These are phyloP conservation scores for Aspergillus sp. DNA, from an alignment of 2,329 filamentous ascomycete genomes.

Conservation along the genomic window DNA sequence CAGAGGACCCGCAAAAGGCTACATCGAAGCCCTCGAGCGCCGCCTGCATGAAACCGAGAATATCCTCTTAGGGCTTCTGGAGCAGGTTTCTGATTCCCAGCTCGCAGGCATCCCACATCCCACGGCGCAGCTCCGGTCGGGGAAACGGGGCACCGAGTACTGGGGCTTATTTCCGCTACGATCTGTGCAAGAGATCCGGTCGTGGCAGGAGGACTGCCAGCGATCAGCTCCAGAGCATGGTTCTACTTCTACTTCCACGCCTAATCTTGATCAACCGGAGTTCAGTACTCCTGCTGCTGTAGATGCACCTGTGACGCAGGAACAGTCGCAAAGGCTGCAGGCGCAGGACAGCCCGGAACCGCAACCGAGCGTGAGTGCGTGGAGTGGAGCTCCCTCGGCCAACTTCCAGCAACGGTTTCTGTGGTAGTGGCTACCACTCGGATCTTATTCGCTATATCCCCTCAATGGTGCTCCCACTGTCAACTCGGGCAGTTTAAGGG, in stretches of 20 bases:
- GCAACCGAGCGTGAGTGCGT: constrained; percentile 20
- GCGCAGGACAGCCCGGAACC: not conserved
- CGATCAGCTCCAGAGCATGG: not conserved
- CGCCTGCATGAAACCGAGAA: constrained; percentile 45
- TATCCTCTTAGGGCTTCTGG: constrained; percentile 39
- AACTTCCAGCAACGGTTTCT: constrained; percentile 34
- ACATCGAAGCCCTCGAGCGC: constrained; percentile 46
- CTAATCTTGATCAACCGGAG: not conserved
- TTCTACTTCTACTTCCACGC: not conserved
- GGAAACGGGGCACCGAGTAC: constrained; percentile 36
- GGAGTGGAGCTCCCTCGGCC: constrained; percentile 31
- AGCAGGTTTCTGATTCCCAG: constrained; percentile 33
- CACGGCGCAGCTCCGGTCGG: constrained; percentile 15
- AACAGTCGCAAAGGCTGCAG: not conserved
- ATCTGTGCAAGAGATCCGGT: constrained; percentile 32
- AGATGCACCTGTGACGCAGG: not conserved
- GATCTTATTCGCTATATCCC: not conserved
- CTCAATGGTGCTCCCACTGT: not conserved
- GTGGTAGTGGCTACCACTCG: constrained; percentile 22
- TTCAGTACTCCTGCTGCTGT: not conserved
- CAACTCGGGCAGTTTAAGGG: not conserved
- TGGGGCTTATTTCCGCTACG: constrained; percentile 40
- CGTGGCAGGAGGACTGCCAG: constrained; percentile 37
- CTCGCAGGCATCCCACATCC: constrained; percentile 19
- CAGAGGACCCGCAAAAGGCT: constrained; percentile 51